A percentile compares a stretch with the other conserved stretches of the same genome.
These are phyloP conservation scores for Chloris gayana DNA, from an alignment of 176 grass and related monocot genomes.

Conservation along the genomic window DNA sequence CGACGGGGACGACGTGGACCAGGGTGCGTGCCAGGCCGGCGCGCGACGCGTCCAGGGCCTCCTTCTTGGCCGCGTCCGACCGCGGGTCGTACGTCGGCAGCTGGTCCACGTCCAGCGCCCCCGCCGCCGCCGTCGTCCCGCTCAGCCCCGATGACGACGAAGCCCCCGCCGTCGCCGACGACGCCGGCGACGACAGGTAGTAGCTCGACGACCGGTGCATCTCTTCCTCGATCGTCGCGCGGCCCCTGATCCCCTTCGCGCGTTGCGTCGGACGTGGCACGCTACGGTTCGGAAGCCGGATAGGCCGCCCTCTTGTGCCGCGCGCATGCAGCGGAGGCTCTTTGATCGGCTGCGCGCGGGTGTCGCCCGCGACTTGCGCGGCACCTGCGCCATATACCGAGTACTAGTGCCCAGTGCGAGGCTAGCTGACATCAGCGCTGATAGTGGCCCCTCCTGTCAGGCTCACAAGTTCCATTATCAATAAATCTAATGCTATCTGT, in stretches of 20 bases:
- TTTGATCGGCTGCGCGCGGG: constrained; percentile 29
- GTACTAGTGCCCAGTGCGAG: too few species aligned
- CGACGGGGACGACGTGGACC: constrained; percentile 69
- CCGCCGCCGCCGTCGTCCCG: neutral
- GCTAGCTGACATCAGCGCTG: neutral
- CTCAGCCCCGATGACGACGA: constrained; percentile 12
- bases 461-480: too few species aligned
- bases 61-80: constrained; percentile 77
- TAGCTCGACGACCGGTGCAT: constrained; percentile 62
- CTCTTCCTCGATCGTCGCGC: neutral
- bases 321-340: neutral
- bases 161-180: neutral
- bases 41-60: constrained; percentile 46
- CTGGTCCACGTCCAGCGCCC: constrained; percentile 39
- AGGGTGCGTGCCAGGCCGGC: constrained; percentile 58
- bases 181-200: neutral
- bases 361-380: constrained; percentile 28
- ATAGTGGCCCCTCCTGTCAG: too few species aligned
- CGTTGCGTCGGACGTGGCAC: neutral
- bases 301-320: neutral
- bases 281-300: neutral
- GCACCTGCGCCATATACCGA: too few species aligned
- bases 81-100: constrained; percentile 63
- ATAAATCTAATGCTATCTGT: too few species aligned
- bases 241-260: neutral